Percentiles rank a stretch among this genome's conserved stretches.
Conservation (phyloP, 1,284 basidiomycete species). For the Sanghuangporus weigelae region DNA sequence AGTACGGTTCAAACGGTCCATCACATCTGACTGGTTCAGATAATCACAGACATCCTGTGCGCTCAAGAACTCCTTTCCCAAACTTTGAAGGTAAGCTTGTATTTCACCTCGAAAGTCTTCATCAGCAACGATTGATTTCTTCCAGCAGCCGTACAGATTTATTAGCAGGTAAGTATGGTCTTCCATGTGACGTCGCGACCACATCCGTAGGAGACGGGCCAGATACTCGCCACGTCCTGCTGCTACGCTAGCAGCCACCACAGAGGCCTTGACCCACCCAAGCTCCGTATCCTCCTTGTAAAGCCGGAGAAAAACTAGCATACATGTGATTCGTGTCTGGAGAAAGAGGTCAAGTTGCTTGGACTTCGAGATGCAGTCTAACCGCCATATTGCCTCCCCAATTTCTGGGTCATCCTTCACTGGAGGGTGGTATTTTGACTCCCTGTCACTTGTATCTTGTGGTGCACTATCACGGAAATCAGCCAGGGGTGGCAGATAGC, state of each 20-base stretch:
- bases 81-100: conserved; percentile 15
- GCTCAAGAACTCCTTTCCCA: conserved; percentile 2
- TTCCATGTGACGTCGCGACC: background rate
- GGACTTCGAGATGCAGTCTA: background rate
- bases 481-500: too few species aligned
- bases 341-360: background rate
- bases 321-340: background rate
- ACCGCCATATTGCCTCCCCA: background rate
- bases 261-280: background rate
- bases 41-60: background rate
- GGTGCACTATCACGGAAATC: too few species aligned
- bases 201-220: background rate
- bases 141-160: conserved; percentile 12
- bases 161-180: background rate
- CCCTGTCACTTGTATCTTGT: too few species aligned
- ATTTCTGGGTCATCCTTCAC: background rate
- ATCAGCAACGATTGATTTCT: conserved; percentile 13
- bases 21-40: background rate
- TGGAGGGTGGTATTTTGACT: too few species aligned
- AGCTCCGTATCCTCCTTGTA: background rate
- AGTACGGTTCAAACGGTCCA: background rate
- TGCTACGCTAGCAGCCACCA: background rate
- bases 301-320: background rate
- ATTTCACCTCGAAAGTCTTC: conserved; percentile 22
- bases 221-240: background rate